Evolutionary conservation across 257 asterid genomes (phyloP), one percentile per base, ranked within the genome.

Genomic region (Nicotiana attenuata): DNA sequence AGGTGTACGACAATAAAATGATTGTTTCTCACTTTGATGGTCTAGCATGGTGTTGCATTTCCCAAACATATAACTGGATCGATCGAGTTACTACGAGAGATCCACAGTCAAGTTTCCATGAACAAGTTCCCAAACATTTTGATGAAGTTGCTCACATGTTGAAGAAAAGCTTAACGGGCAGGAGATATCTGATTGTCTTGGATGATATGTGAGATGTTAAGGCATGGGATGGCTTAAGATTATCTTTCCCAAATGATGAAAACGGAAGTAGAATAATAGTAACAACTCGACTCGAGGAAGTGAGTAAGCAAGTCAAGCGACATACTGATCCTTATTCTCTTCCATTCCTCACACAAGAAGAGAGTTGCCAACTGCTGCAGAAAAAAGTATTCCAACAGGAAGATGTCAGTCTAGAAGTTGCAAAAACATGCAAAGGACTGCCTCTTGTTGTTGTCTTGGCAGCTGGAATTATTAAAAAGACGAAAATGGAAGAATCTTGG

Each of bases 141-240:
- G n/a, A n/a, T n/a, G n/a, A n/a, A n/a, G 0, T 69, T 38, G 84
- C 67, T 0, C 33, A 81, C 10, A 0, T 0, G 20, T 19, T 81
- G 20, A 55, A 0, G 38, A 81, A 26, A 68, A 41, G 0, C 0
- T 0, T 81, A 28, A 5, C 4, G 0, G 8, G 13, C 0, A n/a
- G 0, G 80, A 28, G 80, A 22, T 81, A 81, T 69, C 71, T 81
- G 0, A 55, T 81, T 19, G 63, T 81, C 0, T 33, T 81, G 61
- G 84, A 81, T 69, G 80, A 69, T 69, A 81, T 81, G 60, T 81
- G 84, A 73, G 65, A 68, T 5, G 2, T 5, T 14, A 53, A 5
- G 5, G 80, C 5, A 1, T 81, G 84, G 84, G 80, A 81, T 14
- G 53, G n/a, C 1, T 20, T 81, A 6, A 19, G 13, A 7, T 0